Conservation (phyloP, 2,329 filamentous ascomycete genomes). For the Neopestalotiopsis sp. region DNA sequence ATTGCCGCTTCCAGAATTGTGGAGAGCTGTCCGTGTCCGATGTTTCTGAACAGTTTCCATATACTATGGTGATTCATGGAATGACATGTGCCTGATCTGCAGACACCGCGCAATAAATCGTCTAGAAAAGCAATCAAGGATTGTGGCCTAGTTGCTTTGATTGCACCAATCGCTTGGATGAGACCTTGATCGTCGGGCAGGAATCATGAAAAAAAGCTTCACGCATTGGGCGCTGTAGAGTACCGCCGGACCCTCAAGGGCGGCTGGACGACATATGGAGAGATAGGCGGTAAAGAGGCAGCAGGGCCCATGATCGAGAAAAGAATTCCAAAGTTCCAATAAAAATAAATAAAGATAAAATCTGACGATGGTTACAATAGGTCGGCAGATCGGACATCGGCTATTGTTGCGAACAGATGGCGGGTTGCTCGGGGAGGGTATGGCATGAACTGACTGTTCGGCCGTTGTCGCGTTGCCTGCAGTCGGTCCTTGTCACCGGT, state of each 20-base stretch:
- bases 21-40: not conserved
- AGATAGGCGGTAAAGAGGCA: not conserved
- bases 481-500: conserved; percentile 1
- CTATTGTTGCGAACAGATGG: not conserved
- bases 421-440: not conserved
- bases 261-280: not conserved
- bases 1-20: not conserved
- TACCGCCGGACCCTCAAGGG: not conserved
- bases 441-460: not conserved
- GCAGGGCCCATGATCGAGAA: not conserved
- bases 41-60: not conserved
- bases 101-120: not conserved
- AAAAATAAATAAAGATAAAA: not conserved
- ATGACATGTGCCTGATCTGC: not conserved
- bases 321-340: not conserved
- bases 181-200: not conserved
- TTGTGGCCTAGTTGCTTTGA: not conserved
- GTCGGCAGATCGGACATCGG: not conserved
- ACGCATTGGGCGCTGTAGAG: not conserved
- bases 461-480: not conserved
- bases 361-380: not conserved
- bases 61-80: not conserved
- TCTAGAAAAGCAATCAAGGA: not conserved
- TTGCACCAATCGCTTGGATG: not conserved
- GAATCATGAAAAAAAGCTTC: not conserved